Evolutionary conservation across 2,329 filamentous ascomycete species (phyloP).

Genomic region (Clathrospora elynae): DNA sequence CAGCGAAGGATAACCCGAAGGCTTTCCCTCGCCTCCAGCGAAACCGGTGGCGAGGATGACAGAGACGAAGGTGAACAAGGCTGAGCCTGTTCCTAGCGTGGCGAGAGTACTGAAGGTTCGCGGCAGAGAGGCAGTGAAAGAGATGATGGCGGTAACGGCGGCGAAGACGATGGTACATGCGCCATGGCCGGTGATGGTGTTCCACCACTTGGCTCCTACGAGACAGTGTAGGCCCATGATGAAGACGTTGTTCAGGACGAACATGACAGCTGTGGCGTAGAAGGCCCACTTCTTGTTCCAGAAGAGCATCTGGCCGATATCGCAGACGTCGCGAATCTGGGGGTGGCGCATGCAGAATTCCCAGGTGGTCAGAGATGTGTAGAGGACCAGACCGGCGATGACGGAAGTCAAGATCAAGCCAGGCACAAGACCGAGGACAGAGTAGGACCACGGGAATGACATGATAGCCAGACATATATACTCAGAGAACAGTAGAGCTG

Average conservation of each 20-base stretch:
- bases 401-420: conserved; percentile 82
- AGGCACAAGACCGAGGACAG: conserved; percentile 82
- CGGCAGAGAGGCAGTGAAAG: conserved; percentile 79
- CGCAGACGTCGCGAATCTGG: conserved; percentile 89
- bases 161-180: conserved; percentile 82
- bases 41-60: conserved; percentile 85
- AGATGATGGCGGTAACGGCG: conserved; percentile 73
- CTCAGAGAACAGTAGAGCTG: conserved; percentile 87
- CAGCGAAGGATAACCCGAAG: conserved; percentile 62
- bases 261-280: conserved; percentile 78
- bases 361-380: conserved; percentile 76
- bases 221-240: conserved; percentile 74
- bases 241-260: conserved; percentile 73
- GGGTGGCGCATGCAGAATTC: conserved; percentile 90
- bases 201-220: conserved; percentile 83
- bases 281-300: conserved; percentile 78
- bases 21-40: conserved; percentile 74
- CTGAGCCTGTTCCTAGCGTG: conserved; percentile 77
- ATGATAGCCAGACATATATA: conserved; percentile 94
- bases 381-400: conserved; percentile 77
- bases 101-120: conserved; percentile 83
- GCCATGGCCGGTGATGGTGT: conserved; percentile 77
- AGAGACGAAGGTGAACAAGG: conserved; percentile 87
- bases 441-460: conserved; percentile 95
- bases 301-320: conserved; percentile 94